Evolutionary conservation across 352 stramenopile species (phyloP), one percentile per base, ranked within the genome.

Genomic region (Paralagenidium karlingii): DNA sequence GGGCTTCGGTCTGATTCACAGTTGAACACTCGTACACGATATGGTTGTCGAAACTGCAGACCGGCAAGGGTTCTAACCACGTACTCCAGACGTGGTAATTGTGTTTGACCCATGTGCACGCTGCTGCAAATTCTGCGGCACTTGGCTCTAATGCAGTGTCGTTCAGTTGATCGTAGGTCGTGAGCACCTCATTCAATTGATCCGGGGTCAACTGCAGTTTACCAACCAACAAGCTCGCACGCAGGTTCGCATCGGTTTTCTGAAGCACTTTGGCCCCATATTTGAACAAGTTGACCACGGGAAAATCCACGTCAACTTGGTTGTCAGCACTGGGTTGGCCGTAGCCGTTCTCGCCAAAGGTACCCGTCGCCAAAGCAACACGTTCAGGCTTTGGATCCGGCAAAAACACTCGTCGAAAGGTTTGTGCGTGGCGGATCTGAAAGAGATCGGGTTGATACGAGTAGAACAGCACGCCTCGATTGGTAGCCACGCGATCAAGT

Each of bases 381-480:
- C 47, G 45, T 16, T 57, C 63, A 0, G 66, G 55, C 0, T 53
- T 30, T 0, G 58, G 40, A 1, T 38, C 48, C 7, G 68, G 68
- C 21, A 79, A 34, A 13, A 59, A 60, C 5, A 82, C 51, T 3
- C 65, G 60, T 13, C 66, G 27, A 20, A 80, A 76, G 12, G 51
- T 16, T 0, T 47, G 46, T 0, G 63, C 34, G 38, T 82, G 21
- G 1, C 27, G 34, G 12, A 68, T 38, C 2, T 70, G 59, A 38
- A 80, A 76, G 3, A 62, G 19, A 25, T 77, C 65, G 5, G 68
- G 68, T 46, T 76, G 38, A 22, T 52, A 78, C 30, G 76, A 55
- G 31, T 71, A 76, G 44, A 82, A 82, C 1, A 75, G 20, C 15
- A 80, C 61, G 1, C 51, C 47, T 2, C 16, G 15, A 1, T 48